Conservation (phyloP, 108 stramenopile genomes). For the Nitzschia putrida region DNA sequence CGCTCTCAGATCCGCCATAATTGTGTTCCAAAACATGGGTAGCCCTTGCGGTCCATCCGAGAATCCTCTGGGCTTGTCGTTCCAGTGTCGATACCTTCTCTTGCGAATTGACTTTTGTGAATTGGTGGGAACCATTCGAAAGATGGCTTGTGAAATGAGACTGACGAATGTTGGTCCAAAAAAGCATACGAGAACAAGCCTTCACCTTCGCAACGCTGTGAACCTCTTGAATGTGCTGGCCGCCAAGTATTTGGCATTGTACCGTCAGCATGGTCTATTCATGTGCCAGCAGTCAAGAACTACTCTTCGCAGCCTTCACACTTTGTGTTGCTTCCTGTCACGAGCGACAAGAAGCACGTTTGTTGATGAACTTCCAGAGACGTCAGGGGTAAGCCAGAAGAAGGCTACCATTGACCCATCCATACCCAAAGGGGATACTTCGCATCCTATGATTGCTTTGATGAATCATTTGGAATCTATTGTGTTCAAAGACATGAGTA, state of each 20-base stretch:
- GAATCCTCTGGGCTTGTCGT: slow-evolving; percentile 12
- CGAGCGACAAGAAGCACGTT: slow-evolving; percentile 17
- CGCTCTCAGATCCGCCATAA: slow-evolving; percentile 31
- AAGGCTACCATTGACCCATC: not conserved
- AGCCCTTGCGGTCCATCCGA: not conserved
- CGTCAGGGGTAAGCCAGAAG: not conserved
- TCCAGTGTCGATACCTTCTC: slow-evolving; percentile 37
- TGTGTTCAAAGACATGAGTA: slow-evolving; percentile 30
- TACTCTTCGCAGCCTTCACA: slow-evolving; percentile 30
- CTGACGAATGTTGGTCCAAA: slow-evolving; percentile 39
- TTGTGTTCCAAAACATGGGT: slow-evolving; percentile 2
- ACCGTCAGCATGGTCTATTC: slow-evolving; percentile 43
- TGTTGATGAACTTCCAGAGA: slow-evolving; percentile 21
- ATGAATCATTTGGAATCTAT: slow-evolving; percentile 32
- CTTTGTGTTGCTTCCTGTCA: slow-evolving; percentile 38
- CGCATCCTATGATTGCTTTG: slow-evolving; percentile 28
- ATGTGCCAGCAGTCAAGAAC: slow-evolving; percentile 43
- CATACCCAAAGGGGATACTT: slow-evolving; percentile 14
- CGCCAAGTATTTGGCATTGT: slow-evolving; percentile 26
- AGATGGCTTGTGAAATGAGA: slow-evolving; percentile 50
- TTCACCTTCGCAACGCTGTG: slow-evolving; percentile 38
- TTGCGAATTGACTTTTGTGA: slow-evolving; percentile 51
- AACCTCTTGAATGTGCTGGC: slow-evolving; percentile 30
- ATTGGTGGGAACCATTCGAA: slow-evolving; percentile 32
- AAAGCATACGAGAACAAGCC: slow-evolving; percentile 39